These are phyloP conservation scores for Sophora flavescens DNA, from an alignment of 306 rosid species.

Conservation along the genomic window DNA sequence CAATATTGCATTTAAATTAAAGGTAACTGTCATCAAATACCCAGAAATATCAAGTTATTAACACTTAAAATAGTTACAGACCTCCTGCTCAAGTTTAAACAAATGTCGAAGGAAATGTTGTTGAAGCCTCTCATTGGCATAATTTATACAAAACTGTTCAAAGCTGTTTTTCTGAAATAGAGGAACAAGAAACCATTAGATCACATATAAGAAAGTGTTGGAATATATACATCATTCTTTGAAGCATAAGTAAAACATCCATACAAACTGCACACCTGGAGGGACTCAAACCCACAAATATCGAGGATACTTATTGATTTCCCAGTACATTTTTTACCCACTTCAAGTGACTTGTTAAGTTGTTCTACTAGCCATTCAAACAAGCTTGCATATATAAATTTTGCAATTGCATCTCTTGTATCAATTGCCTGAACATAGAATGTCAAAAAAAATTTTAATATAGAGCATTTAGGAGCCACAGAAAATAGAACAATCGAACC, in stretches of 20 bases:
- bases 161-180: slow-evolving; percentile 78
- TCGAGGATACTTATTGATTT: slow-evolving; percentile 88
- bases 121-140: slow-evolving; percentile 98
- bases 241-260: slow-evolving; percentile 35
- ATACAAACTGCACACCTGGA: slow-evolving; percentile 66
- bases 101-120: slow-evolving; percentile 89
- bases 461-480: slow-evolving; percentile 38
- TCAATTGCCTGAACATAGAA: slow-evolving; percentile 70
- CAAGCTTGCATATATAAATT: slow-evolving; percentile 78
- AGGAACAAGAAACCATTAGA: slow-evolving; percentile 43
- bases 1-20: slow-evolving; percentile 13
- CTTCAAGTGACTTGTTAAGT: slow-evolving; percentile 79
- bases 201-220: slow-evolving; percentile 7
- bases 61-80: slow-evolving; percentile 48
- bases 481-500: slow-evolving; percentile 36
- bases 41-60: slow-evolving; percentile 15
- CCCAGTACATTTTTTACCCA: slow-evolving; percentile 53
- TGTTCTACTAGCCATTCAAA: slow-evolving; percentile 91
- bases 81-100: slow-evolving; percentile 93
- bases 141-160: slow-evolving; percentile 92
- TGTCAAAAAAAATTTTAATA: slow-evolving; percentile 14
- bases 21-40: slow-evolving; percentile 23
- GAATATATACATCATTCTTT: slow-evolving; percentile 24
- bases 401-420: slow-evolving; percentile 83
- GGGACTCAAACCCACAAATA: slow-evolving; percentile 84